Evolutionary conservation across 352 stramenopile species (phyloP), one percentile per base, ranked within the genome.

Genomic region (Phytophthora syringae): DNA sequence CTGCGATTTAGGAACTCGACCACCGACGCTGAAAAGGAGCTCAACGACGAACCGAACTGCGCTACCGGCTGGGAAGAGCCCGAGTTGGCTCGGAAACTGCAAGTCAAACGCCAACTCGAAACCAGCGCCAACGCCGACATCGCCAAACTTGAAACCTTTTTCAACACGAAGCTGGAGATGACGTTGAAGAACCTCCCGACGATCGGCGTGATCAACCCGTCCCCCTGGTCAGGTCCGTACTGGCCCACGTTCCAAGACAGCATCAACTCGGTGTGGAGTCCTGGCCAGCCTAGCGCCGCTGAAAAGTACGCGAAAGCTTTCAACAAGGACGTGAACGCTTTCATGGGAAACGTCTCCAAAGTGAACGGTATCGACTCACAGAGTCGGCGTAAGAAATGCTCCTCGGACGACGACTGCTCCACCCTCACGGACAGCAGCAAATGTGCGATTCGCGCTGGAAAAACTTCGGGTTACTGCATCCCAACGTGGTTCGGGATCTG

Each of bases 231-330:
- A 0, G 57, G 56, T 1, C 21, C 34, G 6, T 85, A 85, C 63
- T 90, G 76, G 74, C 70, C 72, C 5, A 52, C 52, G 18, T 86
- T 80, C 69, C 43, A 62, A 25, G 81, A 88, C 61, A 68, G 79
- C 52, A 86, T 90, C 64, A 90, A 90, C 70, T 60, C 59, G 44
- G 34, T 55, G 7, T 82, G 77, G 79, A 63, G 44, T 13, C n/a
- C 48, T 1, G 34, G 48, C 2, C 43, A 74, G 21, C 51, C 56
- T 0, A 84, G 74, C 42, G 36, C 80, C 7, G 58, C 77, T 11
- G 68, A 65, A 39, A 87, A 87, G 64, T 89, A 89, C 51, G 80
- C 80, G 5, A 72, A 21, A 1, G 80, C 77, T 10, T 89, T 86
- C 37, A 66, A 54, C 1, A 47, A 74, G 0, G 53, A 89, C 40